These are phyloP conservation scores for Pseudoneurospora amorphoporcata DNA, from an alignment of 495 filamentous ascomycete genomes.

Conservation along the genomic window DNA sequence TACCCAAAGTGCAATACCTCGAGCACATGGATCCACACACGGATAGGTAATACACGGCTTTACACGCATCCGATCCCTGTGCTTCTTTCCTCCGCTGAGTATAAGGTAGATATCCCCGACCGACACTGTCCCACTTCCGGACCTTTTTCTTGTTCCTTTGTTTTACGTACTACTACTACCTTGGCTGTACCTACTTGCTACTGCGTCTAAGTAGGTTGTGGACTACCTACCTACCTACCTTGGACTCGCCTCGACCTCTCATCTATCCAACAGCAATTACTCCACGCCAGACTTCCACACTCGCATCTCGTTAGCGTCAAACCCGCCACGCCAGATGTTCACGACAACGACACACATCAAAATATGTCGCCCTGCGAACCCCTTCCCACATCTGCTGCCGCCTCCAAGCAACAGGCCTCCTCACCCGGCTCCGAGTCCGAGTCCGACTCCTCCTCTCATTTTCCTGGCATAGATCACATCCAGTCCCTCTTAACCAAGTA, in stretches of 20 bases:
- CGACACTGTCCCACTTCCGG: not conserved
- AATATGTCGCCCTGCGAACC: conserved; percentile 14
- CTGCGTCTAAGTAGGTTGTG: not conserved
- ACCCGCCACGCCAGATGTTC: not conserved
- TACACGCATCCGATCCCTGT: not conserved
- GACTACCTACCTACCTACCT: no score
- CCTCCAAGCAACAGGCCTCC: not conserved
- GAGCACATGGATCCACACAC: not conserved
- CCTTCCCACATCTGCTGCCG: not conserved
- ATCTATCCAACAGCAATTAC: not conserved
- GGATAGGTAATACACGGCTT: not conserved
- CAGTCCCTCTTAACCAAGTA: conserved; percentile 8
- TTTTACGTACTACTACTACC: no score
- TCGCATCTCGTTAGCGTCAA: not conserved
- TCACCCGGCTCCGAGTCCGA: not conserved
- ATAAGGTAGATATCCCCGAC: not conserved
- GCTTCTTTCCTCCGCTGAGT: not conserved
- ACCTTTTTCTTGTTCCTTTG: not conserved
- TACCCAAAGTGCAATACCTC: not conserved
- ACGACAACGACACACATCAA: not conserved
- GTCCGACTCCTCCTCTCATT: not conserved
- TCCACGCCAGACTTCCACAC: not conserved
- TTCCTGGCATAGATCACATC: not conserved
- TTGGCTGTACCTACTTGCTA: not conserved
- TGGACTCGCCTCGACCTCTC: not conserved